A percentile compares a stretch with the other conserved stretches of the same genome.
Evolutionary conservation across 1,139 yeast species (phyloP).

Genomic region (Trichomonascaceae sp.): DNA sequence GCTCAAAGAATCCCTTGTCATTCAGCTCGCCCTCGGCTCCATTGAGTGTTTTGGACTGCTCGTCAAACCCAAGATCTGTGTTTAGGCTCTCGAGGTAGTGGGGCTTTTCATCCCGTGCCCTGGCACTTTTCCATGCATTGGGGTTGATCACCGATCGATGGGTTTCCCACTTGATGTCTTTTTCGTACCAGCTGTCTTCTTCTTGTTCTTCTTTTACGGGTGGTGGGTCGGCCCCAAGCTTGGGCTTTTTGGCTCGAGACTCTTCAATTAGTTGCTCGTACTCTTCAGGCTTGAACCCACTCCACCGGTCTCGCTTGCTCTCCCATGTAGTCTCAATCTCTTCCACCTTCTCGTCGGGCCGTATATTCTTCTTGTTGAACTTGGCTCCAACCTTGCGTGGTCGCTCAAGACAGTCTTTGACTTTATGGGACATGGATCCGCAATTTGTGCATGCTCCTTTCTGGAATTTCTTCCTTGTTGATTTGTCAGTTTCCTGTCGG

Average conservation of each 20-base stretch:
- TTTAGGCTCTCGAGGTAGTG: conserved; percentile 33
- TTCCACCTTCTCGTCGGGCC: conserved; percentile 20
- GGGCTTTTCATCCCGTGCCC: conserved; percentile 44
- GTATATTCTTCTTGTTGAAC: conserved; percentile 21
- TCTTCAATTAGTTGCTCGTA: conserved; percentile 39
- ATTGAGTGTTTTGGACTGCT: conserved; percentile 38
- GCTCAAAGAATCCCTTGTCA: conserved; percentile 41
- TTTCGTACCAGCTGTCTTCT: conserved; percentile 10
- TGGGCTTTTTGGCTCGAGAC: conserved; percentile 31
- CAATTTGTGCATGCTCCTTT: conserved; percentile 40
- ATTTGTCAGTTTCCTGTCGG: conserved; percentile 18
- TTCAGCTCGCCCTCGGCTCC: conserved; percentile 34
- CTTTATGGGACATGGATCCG: conserved; percentile 36
- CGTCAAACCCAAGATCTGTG: conserved; percentile 29
- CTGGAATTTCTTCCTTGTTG: conserved; percentile 24
- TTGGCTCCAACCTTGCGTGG: conserved; percentile 33
- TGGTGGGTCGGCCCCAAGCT: conserved; percentile 26
- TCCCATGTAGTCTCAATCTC: conserved; percentile 35
- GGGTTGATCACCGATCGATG: background rate
- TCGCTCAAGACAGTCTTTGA: conserved; percentile 38
- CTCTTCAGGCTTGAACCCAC: conserved; percentile 51
- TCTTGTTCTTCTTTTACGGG: conserved; percentile 32
- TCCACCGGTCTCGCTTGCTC: conserved; percentile 66
- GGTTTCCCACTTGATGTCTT: conserved; percentile 4
- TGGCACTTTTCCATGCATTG: conserved; percentile 17